Evolutionary conservation across 1,139 yeast genomes (phyloP), one percentile per base, ranked within the genome.

Genomic region (Saccharomycopsis phalli): DNA sequence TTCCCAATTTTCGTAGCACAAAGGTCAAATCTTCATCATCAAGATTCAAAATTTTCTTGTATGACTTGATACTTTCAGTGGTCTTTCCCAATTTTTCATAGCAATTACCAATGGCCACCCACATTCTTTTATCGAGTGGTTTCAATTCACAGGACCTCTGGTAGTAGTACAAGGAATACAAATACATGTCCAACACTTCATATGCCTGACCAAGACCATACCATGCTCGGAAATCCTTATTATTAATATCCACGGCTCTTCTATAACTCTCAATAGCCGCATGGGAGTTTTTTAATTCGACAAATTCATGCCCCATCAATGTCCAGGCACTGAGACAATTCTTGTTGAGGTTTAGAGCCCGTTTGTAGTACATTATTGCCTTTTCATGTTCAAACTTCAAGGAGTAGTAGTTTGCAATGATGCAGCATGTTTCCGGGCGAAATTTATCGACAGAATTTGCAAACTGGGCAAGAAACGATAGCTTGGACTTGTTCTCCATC

Each of bases 141-240:
- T 82, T 88, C 48, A 93, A 66, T 18, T 84, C 74, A 31, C 95
- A 82, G 0, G 97, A 96, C 37, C 84, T 69, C 60, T 91, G 96
- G 56, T 86, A 93, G 57, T 93, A 91, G 58, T 87, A 88, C 31
- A 88, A 65, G 0, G 97, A 91, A 55, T 88, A 93, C 51, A 86
- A 68, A 57, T 84, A 94, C 96, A 88, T 88, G 52, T 91, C 97
- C 45, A 91, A 65, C 14, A 93, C 95, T 58, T 93, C 98, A 56
- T 93, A 93, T 1, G 98, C 97, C 59, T 91, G 98, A 0, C 98
- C 99, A 41, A 93, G 66, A 1, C 98, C 98, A 59, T 91, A 91
- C 99, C 98, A 93, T 0, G 98, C 98, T 40, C 96, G 68, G 58
- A 83, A 93, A 58, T 93, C 98, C 54, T 82, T 80, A 34, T 79